Conservation (phyloP, 2,329 filamentous ascomycete genomes). For the Escovopsis sp. region DNA sequence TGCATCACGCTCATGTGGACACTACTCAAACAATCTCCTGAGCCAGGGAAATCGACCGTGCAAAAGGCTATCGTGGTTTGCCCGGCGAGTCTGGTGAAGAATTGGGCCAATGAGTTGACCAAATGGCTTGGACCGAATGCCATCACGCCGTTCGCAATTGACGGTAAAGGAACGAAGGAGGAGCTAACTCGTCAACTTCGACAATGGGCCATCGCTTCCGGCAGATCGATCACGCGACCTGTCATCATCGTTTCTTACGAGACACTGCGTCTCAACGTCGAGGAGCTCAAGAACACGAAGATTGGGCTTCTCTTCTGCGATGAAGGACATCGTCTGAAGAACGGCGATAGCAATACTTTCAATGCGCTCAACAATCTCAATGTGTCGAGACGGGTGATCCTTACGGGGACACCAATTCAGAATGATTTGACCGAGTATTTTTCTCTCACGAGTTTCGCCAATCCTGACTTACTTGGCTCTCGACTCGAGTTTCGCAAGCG, state of each 20-base stretch:
- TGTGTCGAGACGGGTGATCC: slow-evolving; percentile 79
- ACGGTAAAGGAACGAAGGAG: slow-evolving; percentile 91
- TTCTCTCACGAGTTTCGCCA: slow-evolving; percentile 88
- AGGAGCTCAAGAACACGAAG: slow-evolving; percentile 75
- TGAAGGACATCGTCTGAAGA: slow-evolving; percentile 92
- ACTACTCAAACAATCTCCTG: slow-evolving; percentile 83
- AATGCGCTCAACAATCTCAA: slow-evolving; percentile 80
- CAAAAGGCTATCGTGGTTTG: slow-evolving; percentile 96
- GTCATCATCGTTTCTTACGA: slow-evolving; percentile 98
- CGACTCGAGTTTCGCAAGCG: slow-evolving; percentile 84
- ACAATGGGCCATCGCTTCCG: slow-evolving; percentile 87
- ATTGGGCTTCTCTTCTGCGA: slow-evolving; percentile 92
- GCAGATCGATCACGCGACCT: slow-evolving; percentile 77
- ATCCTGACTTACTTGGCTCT: slow-evolving; percentile 80
- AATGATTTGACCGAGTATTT: slow-evolving; percentile 99
- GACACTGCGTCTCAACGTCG: slow-evolving; percentile 78
- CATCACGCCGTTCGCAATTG: slow-evolving; percentile 85
- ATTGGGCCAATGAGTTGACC: slow-evolving; percentile 92
- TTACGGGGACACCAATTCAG: slow-evolving; percentile 94
- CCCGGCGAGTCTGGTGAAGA: slow-evolving; percentile 87
- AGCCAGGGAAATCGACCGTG: slow-evolving; percentile 85
- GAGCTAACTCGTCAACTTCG: slow-evolving; percentile 80
- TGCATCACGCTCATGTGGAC: slow-evolving; percentile 98
- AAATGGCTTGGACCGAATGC: slow-evolving; percentile 95
- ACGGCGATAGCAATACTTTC: slow-evolving; percentile 91